Base-by-base conservation (phyloP, 83 land plant species). In the Diphasiastrum complanatum region DNA sequence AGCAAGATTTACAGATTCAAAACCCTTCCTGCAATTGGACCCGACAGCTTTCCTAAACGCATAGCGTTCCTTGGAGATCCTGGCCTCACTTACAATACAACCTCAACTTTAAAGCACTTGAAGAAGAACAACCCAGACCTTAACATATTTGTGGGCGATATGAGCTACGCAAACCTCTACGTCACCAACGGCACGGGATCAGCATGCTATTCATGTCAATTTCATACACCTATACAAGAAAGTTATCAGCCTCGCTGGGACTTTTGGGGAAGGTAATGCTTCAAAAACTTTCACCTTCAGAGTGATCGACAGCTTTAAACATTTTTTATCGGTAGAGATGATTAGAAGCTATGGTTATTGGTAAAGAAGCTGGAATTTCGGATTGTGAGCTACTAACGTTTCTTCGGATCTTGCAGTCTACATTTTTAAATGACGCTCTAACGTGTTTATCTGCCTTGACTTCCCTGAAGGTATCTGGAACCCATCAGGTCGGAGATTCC, bases 191-290 rank as follows among this genome's bases (percentile, higher is more conserved):
- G 74, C 22, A 51, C 55, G 32, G 55, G 60, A 47, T 43, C 66
- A 2, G 2, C 76, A 45, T 73, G 76, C 60, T 73, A 66, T 53
- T 22, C 56, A 31, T 73, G 76, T 36, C 45, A 63, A 18, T 73
- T 73, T 33, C 73, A 65, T 25, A 55, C 72, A 29, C 76, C 76
- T 50, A 67, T 53, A 27, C 64, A 66, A n/a, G 76, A 73, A 51
- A 67, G 74, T 20, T 73, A 73, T 32, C 76, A 73, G 24, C 76
- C 76, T 51, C 72, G 60, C 29, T 73, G 76, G 76, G 76, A 73
- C 51, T 23, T 50, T 25, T 73, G 76, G 76, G 76, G 74, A 18
- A 73, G 76, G 76, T 73, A 51, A 38, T n/a, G 30, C 34, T 4
- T 49, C 10, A 11, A 5, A 49, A 20, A 14, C 6, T 22, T 49